Conservation (phyloP, 805 yeast genomes). For the Candida saitoana region DNA sequence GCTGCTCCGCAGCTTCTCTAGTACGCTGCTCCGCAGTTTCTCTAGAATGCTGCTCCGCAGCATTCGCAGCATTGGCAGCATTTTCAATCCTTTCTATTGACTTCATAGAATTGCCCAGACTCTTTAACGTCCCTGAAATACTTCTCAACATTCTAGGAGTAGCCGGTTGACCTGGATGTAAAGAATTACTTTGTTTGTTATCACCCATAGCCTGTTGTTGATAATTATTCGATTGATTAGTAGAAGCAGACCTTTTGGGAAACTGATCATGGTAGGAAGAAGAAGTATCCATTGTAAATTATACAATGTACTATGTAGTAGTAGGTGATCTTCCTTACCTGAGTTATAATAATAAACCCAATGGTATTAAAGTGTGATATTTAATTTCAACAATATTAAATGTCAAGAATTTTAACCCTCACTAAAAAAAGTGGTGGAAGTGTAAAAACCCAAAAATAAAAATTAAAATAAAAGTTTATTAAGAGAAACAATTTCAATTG, state of each 20-base stretch:
- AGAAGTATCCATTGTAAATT: background rate
- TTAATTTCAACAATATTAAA: too few species aligned
- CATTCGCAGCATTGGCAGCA: background rate
- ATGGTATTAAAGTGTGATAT: too few species aligned
- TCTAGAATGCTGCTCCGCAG: background rate
- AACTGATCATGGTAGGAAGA: background rate
- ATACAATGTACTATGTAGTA: too few species aligned
- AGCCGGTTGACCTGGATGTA: slow-evolving; percentile 43
- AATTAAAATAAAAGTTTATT: too few species aligned
- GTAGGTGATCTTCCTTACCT: too few species aligned
- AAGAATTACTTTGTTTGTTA: background rate
- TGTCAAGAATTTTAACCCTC: too few species aligned
- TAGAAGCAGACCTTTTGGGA: slow-evolving; percentile 1
- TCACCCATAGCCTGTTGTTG: background rate
- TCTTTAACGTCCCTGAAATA: slow-evolving; percentile 39
- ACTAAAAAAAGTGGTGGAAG: too few species aligned
- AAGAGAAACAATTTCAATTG: too few species aligned
- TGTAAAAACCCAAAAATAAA: too few species aligned
- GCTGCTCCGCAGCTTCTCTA: too few species aligned
- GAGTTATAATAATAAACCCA: too few species aligned
- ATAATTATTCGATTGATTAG: background rate
- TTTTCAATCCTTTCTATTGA: slow-evolving; percentile 4
- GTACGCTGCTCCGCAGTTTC: too few species aligned
- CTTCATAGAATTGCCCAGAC: slow-evolving; percentile 9
- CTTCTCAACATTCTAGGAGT: slow-evolving; percentile 68